A percentile compares a stretch with the other conserved stretches of the same genome.
These are phyloP conservation scores for Hypoxylon sp. DNA, from an alignment of 2,329 filamentous ascomycete species.

Conservation along the genomic window DNA sequence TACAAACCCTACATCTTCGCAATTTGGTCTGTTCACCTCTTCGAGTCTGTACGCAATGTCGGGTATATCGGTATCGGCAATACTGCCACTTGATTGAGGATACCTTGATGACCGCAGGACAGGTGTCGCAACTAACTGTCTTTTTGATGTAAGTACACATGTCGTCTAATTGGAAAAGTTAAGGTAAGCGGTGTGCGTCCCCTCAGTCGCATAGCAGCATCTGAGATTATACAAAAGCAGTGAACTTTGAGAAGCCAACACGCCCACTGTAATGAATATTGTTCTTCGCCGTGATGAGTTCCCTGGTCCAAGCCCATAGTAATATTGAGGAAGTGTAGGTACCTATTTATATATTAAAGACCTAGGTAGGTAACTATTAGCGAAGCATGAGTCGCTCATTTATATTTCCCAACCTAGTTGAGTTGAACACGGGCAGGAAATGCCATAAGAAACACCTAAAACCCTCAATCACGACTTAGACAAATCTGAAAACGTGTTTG, in stretches of 20 bases:
- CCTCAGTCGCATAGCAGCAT: background rate
- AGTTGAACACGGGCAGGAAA: too few relatives aligned
- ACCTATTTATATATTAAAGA: background rate
- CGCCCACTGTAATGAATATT: background rate
- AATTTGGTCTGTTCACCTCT: too few relatives aligned
- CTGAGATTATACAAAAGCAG: background rate
- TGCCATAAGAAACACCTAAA: too few relatives aligned
- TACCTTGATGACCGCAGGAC: background rate
- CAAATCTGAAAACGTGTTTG: too few relatives aligned
- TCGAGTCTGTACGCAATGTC: too few relatives aligned
- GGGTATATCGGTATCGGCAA: background rate
- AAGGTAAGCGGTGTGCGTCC: background rate
- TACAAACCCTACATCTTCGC: too few relatives aligned
- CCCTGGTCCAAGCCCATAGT: background rate
- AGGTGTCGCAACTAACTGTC: background rate
- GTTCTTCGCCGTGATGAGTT: background rate
- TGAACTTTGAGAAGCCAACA: background rate
- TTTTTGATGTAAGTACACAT: background rate
- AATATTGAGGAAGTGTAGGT: background rate
- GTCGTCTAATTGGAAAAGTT: background rate
- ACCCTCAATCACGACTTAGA: too few relatives aligned
- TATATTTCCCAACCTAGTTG: too few relatives aligned
- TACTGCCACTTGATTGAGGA: background rate
- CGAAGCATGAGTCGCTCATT: too few relatives aligned
- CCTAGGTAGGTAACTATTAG: background rate